phyloP scores from a whole-genome alignment of 805 yeast genomes.

The Pichia cephalocereana region DNA sequence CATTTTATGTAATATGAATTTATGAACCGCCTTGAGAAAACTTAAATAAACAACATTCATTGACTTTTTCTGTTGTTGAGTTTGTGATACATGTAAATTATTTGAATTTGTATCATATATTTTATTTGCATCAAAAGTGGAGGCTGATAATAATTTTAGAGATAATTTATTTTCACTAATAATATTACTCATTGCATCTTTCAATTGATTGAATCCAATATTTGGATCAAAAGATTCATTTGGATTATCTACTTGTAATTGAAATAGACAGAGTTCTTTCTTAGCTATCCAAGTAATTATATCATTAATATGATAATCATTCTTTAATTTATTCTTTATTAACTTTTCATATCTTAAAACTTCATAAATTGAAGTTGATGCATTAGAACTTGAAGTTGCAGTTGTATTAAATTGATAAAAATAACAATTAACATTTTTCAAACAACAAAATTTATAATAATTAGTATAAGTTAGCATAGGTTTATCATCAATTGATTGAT shows the following conservation, averaged over 20 bases:
- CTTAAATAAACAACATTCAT: constrained; percentile 32
- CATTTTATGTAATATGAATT: constrained; percentile 25
- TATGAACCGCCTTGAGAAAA: constrained; percentile 41
- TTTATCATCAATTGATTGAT: constrained; percentile 12
- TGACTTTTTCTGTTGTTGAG: constrained; percentile 16
- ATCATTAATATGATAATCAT: constrained; percentile 23
- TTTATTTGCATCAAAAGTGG: constrained; percentile 20
- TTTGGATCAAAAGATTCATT: constrained; percentile 6
- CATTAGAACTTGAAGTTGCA: not conserved
- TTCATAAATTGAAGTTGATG: constrained; percentile 16
- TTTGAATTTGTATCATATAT: constrained; percentile 13
- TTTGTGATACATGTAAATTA: not conserved
- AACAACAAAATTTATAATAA: constrained; percentile 21
- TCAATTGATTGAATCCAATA: constrained; percentile 23
- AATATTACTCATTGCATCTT: constrained; percentile 25
- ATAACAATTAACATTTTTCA: constrained; percentile 22
- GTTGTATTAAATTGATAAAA: constrained; percentile 22
- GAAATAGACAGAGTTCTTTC: constrained; percentile 25
- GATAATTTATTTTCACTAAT: constrained; percentile 19
- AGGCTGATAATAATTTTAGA: constrained; percentile 20
- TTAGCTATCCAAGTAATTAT: constrained; percentile 23
- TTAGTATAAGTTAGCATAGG: constrained; percentile 19
- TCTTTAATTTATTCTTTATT: constrained; percentile 17
- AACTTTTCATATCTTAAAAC: constrained; percentile 21
- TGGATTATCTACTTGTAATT: constrained; percentile 14